These are phyloP conservation scores for Triticum aestivum DNA, from an alignment of 176 grass and related monocot species.

Conservation along the genomic window DNA sequence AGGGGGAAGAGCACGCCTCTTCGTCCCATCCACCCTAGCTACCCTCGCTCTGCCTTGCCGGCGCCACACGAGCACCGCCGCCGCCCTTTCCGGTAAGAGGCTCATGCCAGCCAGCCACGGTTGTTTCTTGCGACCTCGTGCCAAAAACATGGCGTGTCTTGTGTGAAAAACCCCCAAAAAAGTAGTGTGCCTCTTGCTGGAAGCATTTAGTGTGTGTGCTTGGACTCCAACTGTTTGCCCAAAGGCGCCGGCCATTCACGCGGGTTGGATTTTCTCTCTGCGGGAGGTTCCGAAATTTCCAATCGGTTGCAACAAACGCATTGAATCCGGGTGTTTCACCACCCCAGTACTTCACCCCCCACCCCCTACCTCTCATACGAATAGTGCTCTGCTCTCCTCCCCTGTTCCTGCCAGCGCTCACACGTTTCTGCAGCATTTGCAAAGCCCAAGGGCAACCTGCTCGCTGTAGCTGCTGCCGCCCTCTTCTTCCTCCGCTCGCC, in stretches of 20 bases:
- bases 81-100: not conserved
- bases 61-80: not conserved
- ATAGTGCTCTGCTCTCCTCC: not conserved
- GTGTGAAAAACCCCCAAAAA: not conserved
- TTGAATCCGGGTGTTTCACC: constrained; percentile 27
- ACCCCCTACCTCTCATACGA: not conserved
- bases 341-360: not conserved
- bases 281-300: constrained; percentile 34
- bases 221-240: not conserved
- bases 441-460: not conserved
- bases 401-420: not conserved
- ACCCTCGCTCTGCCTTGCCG: not conserved
- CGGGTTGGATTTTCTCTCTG: not conserved
- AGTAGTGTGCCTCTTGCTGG: not conserved
- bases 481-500: not conserved
- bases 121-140: too few relatives aligned
- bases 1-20: not conserved
- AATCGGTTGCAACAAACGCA: constrained; percentile 50
- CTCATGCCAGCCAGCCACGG: too few relatives aligned
- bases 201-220: constrained; percentile 17
- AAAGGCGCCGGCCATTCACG: constrained; percentile 37
- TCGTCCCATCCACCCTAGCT: constrained; percentile 15
- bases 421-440: constrained; percentile 5
- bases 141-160: too few relatives aligned
- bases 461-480: not conserved